phyloP scores from a whole-genome alignment of 1,284 basidiomycete species.

The Peniophora sp. region DNA sequence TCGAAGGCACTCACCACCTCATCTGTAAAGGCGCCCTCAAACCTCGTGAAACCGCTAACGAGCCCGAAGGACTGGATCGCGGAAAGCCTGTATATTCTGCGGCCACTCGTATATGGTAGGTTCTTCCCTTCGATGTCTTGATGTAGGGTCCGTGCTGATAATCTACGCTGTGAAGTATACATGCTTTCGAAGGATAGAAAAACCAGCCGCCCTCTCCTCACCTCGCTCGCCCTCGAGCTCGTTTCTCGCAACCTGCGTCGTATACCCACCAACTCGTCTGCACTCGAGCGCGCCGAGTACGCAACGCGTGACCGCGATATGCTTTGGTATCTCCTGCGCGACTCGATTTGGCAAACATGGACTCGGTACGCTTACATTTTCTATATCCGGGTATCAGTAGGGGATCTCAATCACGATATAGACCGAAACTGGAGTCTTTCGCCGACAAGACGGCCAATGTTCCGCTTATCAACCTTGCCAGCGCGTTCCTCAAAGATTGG shows the following conservation, averaged over 20 bases:
- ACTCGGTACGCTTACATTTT: slow-evolving; percentile 48
- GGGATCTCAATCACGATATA: slow-evolving; percentile 19
- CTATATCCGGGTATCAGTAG: neutral
- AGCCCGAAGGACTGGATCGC: slow-evolving; percentile 66
- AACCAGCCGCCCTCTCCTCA: slow-evolving; percentile 44
- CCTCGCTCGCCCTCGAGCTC: slow-evolving; percentile 55
- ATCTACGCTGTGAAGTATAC: slow-evolving; percentile 16
- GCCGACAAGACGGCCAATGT: slow-evolving; percentile 50
- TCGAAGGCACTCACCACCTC: slow-evolving; percentile 70
- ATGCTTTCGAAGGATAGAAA: slow-evolving; percentile 24
- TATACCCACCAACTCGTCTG: slow-evolving; percentile 47
- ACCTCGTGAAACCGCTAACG: slow-evolving; percentile 51
- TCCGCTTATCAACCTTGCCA: slow-evolving; percentile 70
- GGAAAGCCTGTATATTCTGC: slow-evolving; percentile 57
- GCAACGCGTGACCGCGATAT: slow-evolving; percentile 75
- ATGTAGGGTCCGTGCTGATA: neutral
- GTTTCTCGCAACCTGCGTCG: slow-evolving; percentile 62
- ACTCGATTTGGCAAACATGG: slow-evolving; percentile 83
- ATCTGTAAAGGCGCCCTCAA: slow-evolving; percentile 59
- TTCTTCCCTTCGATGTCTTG: neutral
- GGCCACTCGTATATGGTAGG: slow-evolving; percentile 71
- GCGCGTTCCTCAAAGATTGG: slow-evolving; percentile 82
- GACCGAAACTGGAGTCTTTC: slow-evolving; percentile 69
- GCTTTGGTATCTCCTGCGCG: slow-evolving; percentile 81
- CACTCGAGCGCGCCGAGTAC: slow-evolving; percentile 74